A percentile compares a stretch with the other conserved stretches of the same genome.
These are phyloP conservation scores for Amyloporia xantha DNA, from an alignment of 768 basidiomycete species.

Conservation along the genomic window DNA sequence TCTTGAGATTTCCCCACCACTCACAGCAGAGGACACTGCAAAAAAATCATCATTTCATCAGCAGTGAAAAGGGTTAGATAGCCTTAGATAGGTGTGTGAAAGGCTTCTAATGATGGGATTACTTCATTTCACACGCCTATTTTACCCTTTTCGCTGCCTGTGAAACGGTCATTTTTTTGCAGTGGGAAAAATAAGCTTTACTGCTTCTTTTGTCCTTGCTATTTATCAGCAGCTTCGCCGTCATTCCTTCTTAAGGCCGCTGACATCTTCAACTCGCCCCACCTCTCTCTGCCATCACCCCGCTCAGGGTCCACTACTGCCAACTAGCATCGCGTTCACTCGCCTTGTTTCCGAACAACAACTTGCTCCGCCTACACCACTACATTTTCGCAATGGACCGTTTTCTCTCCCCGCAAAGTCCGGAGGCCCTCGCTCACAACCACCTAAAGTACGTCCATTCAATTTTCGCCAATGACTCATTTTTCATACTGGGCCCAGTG, in stretches of 20 bases:
- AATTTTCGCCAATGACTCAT: background rate
- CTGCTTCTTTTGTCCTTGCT: background rate
- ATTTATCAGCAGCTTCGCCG: background rate
- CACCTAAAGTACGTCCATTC: slow-evolving; percentile 51
- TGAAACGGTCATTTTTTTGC: too few species aligned
- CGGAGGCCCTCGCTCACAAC: slow-evolving; percentile 65
- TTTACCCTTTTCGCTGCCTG: too few species aligned
- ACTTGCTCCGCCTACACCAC: background rate
- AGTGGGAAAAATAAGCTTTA: background rate
- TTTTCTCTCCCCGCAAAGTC: slow-evolving; percentile 66
- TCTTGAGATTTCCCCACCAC: too few species aligned
- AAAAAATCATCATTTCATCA: too few species aligned
- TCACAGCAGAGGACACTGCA: too few species aligned
- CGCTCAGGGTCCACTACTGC: background rate
- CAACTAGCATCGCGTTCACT: background rate
- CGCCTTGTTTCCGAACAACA: background rate
- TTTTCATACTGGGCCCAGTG: slow-evolving; percentile 33
- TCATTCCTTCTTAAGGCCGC: background rate
- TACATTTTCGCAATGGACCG: slow-evolving; percentile 52
- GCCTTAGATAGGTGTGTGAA: too few species aligned
- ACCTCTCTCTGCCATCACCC: background rate
- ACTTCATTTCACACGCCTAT: too few species aligned
- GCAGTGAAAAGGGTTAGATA: too few species aligned
- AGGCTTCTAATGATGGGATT: too few species aligned
- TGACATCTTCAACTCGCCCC: too few species aligned